A percentile compares a stretch with the other conserved stretches of the same genome.
These are phyloP conservation scores for Allium fistulosum DNA, from an alignment of 106 monocot genomes.

Conservation along the genomic window DNA sequence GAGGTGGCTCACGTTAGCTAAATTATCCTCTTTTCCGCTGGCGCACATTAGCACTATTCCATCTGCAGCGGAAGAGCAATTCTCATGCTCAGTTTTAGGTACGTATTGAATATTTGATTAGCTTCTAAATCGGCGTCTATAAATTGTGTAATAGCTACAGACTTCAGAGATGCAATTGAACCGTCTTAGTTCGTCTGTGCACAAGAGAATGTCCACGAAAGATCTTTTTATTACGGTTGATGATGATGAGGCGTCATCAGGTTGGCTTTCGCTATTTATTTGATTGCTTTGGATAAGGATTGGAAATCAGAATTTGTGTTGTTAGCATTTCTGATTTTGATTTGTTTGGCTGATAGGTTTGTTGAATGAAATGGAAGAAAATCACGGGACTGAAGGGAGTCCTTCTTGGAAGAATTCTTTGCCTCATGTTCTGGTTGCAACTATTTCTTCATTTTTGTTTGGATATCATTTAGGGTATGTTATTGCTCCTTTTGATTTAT, in stretches of 20 bases:
- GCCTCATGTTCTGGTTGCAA: constrained; percentile 68
- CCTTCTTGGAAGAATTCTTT: constrained; percentile 74
- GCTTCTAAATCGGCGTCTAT: background rate
- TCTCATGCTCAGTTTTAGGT: background rate
- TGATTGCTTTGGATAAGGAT: background rate
- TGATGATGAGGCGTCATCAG: constrained; percentile 17
- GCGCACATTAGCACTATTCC: background rate
- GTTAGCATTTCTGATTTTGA: background rate
- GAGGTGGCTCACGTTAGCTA: background rate
- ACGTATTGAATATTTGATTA: background rate
- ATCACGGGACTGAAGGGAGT: constrained; percentile 30
- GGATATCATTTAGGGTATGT: constrained; percentile 83
- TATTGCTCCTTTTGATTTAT: background rate
- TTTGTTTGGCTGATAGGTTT: constrained; percentile 6
- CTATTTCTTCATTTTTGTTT: constrained; percentile 83
- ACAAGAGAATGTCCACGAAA: constrained; percentile 61
- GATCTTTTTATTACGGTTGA: constrained; percentile 15
- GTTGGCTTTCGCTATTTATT: constrained; percentile 13
- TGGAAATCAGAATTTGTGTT: background rate
- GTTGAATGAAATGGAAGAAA: constrained; percentile 16
- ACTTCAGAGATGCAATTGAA: constrained; percentile 36
- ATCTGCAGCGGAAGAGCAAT: background rate
- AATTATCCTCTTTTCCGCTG: background rate
- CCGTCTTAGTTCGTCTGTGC: constrained; percentile 25
- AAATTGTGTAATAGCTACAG: background rate